Percentiles rank a stretch among this genome's conserved stretches.
Evolutionary conservation across 306 rosid species (phyloP).

Genomic region (Ammopiptanthus mongolicus): DNA sequence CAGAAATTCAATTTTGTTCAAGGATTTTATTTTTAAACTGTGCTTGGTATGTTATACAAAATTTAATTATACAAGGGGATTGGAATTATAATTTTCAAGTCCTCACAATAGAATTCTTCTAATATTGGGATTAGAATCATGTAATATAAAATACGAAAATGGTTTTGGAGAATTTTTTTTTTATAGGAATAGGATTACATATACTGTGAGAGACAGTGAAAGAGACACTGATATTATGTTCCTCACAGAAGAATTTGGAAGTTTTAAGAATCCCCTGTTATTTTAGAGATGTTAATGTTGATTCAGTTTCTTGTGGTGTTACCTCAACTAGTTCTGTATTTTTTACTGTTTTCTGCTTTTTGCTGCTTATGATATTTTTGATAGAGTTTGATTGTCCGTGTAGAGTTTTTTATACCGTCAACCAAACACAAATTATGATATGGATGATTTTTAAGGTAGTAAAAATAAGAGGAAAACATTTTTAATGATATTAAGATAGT

Average conservation of each 20-base stretch:
- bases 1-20: neutral
- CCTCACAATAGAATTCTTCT: neutral
- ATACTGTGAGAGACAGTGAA: neutral
- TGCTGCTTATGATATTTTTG: neutral
- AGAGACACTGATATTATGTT: neutral
- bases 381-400: too few relatives aligned
- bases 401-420: too few relatives aligned
- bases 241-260: neutral
- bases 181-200: neutral
- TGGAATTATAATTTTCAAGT: neutral
- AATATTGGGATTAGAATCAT: neutral
- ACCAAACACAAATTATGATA: too few relatives aligned
- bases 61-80: neutral
- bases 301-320: constrained; percentile 2
- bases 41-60: too few relatives aligned
- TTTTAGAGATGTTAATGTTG: neutral
- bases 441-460: too few relatives aligned
- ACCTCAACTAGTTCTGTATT: neutral
- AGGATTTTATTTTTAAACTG: neutral
- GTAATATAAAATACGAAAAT: neutral
- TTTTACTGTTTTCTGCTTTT: neutral
- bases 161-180: neutral
- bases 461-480: too few relatives aligned
- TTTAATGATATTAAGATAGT: too few relatives aligned
- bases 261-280: constrained; percentile 11